A percentile compares a stretch with the other conserved stretches of the same genome.
These are phyloP conservation scores for Termitomyces bulborhizus DNA, from an alignment of 768 basidiomycete genomes.

Conservation along the genomic window DNA sequence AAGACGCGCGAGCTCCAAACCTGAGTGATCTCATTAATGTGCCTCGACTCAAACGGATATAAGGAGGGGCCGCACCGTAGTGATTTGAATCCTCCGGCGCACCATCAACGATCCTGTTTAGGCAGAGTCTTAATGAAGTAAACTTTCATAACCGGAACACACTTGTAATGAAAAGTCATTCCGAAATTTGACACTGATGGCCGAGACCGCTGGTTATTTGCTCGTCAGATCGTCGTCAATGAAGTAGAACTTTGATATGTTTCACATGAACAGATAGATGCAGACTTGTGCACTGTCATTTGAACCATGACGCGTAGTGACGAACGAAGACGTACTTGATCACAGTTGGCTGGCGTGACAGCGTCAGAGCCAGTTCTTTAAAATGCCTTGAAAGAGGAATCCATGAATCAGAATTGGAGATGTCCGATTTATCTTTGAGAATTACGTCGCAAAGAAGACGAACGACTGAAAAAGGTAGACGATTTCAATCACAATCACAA, in stretches of 20 bases:
- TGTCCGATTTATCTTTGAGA: neutral
- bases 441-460: slow-evolving; percentile 88
- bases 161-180: slow-evolving; percentile 79
- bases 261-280: slow-evolving; percentile 76
- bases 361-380: slow-evolving; percentile 67
- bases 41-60: neutral
- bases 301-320: neutral
- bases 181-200: slow-evolving; percentile 54
- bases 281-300: slow-evolving; percentile 39
- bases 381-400: slow-evolving; percentile 52
- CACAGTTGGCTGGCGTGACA: slow-evolving; percentile 73
- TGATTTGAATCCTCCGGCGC: slow-evolving; percentile 54
- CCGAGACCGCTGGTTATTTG: slow-evolving; percentile 40
- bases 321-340: slow-evolving; percentile 47
- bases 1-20: slow-evolving; percentile 81
- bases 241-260: neutral
- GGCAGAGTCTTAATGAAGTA: neutral
- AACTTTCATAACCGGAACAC: neutral
- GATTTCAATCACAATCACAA: neutral
- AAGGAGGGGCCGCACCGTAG: slow-evolving; percentile 47
- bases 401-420: neutral
- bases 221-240: neutral
- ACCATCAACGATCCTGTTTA: slow-evolving; percentile 67
- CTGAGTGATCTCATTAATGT: slow-evolving; percentile 28
- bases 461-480: slow-evolving; percentile 46